Evolutionary conservation across 495 filamentous ascomycete genomes (phyloP), one percentile per base, ranked within the genome.

Genomic region (Beverwykella pulmonaria): DNA sequence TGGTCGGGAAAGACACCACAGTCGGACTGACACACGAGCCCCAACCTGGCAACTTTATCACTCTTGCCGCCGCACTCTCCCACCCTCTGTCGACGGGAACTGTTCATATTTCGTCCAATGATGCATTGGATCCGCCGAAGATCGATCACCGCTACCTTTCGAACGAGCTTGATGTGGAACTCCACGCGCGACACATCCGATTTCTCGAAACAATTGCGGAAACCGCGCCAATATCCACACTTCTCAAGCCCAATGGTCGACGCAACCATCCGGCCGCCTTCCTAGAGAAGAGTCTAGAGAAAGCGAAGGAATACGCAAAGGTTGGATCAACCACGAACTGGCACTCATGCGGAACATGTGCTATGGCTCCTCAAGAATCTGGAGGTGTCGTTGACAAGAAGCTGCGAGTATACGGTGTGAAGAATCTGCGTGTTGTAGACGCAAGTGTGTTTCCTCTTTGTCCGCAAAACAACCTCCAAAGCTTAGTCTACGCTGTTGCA

Each of bases 101-200:
- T 19, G 82, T 87, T 0, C 78, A 71, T 0, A 78, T 90, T 25
- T 77, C 82, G 27, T 86, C 85, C 0, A 72, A 82, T 0, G 75
- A 90, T 72, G 84, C 85, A 0, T 59, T 72, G 2, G 83, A 77
- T 8, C 79, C 82, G n/a, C 80, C 86, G 0, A 59, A 77, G 0
- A 86, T 88, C 66, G 80, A 89, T 69, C 84, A 86, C 0, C 77
- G 77, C 25, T n/a, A 84, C 70, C 75, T 90, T 1, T 71, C 74
- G 1, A 59, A 71, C 55, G 53, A 59, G 10, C 49, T 64, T 30
- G 71, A 71, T 30, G 47, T 58, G 9, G 53, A 59, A 22, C 22
- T 60, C 6, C 54, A 59, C 7, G 55, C 63, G 4, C 59, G 44
- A 4, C 19, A 54, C 26, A 36, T 68, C 0, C 59, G 61, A 1